Base-by-base conservation (phyloP, 129 eudicot species). In the Cynara cardunculus region DNA sequence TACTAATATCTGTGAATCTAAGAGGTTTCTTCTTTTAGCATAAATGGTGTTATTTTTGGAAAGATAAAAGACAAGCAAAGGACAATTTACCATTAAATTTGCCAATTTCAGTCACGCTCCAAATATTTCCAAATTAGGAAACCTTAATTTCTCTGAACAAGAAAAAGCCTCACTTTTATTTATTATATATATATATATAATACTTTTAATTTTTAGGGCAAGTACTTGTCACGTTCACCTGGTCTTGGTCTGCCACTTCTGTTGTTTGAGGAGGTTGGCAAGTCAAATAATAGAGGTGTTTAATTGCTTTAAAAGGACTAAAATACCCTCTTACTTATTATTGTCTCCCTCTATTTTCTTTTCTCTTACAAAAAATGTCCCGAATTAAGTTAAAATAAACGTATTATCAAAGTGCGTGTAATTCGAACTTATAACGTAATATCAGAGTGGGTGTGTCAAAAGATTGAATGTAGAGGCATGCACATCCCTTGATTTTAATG, bases 91-190 rank as follows among this genome's bases (percentile, higher is more conserved):
- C 81, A 75, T 82, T 24, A 69, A 69, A 69, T 5, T 75, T 75
- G 71, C 72, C 77, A 69, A 82, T 22, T 49, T 71, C 73, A 82
- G 81, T 82, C 85, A 69, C 81, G 62, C 81, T 37, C 25, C 72
- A 82, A 76, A 69, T 75, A 82, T 68, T 82, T 82, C 85, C 81
- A 1, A 59, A 49, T 49, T 25, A 53, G 81, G 85, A 31, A 82
- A 82, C 85, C 85, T 76, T 82, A 82, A 82, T 82, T 82, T 82
- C 85, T 82, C 81, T 82, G 85, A 82, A 82, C 81, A 76, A 69
- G 61, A 80, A 76, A 56, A 82, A 76, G 72, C 77, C 72, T 82
- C 41, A 65, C 62, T 31, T 25, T 76, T 68, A n/a, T n/a, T n/a
- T n/a, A n/a, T n/a, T n/a, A n/a, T n/a, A n/a, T 68, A 75, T 65